phyloP scores from a whole-genome alignment of 768 basidiomycete genomes.

The Ephemerocybe angulata region DNA sequence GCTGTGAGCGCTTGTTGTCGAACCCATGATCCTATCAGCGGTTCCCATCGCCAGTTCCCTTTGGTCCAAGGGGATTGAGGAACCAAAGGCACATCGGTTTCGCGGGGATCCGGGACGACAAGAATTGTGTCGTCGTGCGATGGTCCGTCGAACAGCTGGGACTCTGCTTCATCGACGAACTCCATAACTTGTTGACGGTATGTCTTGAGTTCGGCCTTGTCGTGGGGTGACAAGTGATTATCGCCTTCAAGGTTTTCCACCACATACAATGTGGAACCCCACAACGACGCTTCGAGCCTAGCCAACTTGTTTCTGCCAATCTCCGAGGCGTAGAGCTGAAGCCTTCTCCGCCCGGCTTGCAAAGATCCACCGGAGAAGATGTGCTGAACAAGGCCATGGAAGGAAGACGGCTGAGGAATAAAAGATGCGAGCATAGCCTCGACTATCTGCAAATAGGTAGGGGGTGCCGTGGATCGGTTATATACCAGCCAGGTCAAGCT shows the following conservation, averaged over 20 bases:
- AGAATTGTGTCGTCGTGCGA: not conserved
- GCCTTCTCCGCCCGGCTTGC: constrained; percentile 13
- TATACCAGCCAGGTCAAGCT: not conserved
- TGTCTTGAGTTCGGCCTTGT: constrained; percentile 22
- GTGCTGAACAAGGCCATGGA: not conserved
- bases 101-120: not conserved
- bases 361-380: constrained; percentile 13
- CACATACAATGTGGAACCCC: constrained; percentile 46
- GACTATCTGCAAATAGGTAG: not conserved
- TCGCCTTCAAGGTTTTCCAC: constrained; percentile 35
- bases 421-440: not conserved
- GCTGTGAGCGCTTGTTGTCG: constrained; percentile 16
- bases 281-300: constrained; percentile 47
- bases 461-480: not conserved
- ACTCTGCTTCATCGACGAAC: constrained; percentile 49
- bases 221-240: constrained; percentile 10
- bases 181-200: constrained; percentile 42
- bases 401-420: not conserved
- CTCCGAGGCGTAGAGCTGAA: constrained; percentile 21
- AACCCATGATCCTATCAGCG: constrained; percentile 43
- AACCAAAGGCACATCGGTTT: not conserved
- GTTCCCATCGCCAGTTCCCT: constrained; percentile 45
- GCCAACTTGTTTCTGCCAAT: constrained; percentile 34
- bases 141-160: constrained; percentile 35
- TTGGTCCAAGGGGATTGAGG: not conserved